Evolutionary conservation across 2,329 filamentous ascomycete genomes (phyloP).

Genomic region (Penicillium sp.): DNA sequence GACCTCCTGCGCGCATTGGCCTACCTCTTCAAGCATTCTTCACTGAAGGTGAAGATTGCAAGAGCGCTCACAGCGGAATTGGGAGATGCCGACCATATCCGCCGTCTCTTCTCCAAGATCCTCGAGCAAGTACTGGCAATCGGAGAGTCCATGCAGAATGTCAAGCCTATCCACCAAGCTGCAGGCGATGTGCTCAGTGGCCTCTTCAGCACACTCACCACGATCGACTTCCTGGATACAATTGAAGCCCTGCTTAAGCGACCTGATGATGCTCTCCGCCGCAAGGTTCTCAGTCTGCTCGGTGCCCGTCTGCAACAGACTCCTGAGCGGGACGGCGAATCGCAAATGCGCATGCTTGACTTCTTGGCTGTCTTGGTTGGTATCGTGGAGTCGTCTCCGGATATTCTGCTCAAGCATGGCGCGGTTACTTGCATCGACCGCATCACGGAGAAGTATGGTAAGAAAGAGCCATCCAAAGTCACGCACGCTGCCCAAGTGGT

Average conservation of each 20-base stretch:
- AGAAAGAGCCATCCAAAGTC: conserved; percentile 81
- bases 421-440: conserved; percentile 89
- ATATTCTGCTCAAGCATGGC: conserved; percentile 79
- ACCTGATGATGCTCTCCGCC: conserved; percentile 74
- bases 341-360: conserved; percentile 72
- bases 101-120: conserved; percentile 70
- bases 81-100: conserved; percentile 66
- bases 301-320: conserved; percentile 78
- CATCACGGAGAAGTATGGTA: conserved; percentile 93
- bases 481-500: conserved; percentile 77
- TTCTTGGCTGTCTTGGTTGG: conserved; percentile 80
- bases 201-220: conserved; percentile 82
- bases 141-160: conserved; percentile 57
- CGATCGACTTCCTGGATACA: conserved; percentile 85
- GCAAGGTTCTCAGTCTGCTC: conserved; percentile 79
- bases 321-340: conserved; percentile 69
- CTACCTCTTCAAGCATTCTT: conserved; percentile 47
- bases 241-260: conserved; percentile 80
- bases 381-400: conserved; percentile 73
- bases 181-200: conserved; percentile 74
- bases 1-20: conserved; percentile 49
- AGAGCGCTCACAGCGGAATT: conserved; percentile 41
- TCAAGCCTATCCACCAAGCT: conserved; percentile 44
- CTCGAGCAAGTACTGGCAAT: conserved; percentile 69
- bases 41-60: conserved; percentile 46